Evolutionary conservation across 371 early-diverging fungal species (phyloP), one percentile per base, ranked within the genome.

Genomic region (Massospora cicadina): DNA sequence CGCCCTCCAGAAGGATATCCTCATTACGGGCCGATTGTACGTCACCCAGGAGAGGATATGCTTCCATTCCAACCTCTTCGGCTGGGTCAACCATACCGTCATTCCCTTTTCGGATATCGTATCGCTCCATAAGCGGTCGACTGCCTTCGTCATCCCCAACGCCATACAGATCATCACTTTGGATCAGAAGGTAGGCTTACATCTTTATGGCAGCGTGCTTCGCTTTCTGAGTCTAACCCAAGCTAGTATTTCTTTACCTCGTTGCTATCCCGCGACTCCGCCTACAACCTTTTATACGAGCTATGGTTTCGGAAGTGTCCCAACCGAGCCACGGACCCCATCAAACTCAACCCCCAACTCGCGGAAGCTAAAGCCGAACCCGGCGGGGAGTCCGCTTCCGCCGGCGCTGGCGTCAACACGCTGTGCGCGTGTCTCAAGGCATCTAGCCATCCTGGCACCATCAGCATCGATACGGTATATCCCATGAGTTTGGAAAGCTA

Each of bases 61-160:
- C 72, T 96, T 96, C 70, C 83, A 95, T 70, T 89, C 95, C 64
- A 94, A 91, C 70, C 93, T 95, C 63, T 88, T 95, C 73, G 94
- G 97, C n/a, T 95, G 93, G 86, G 83, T 95, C 33, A 94, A 89
- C 26, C 86, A 86, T 67, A 68, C 94, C 58, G 86, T 90, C 0
- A 86, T 95, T 61, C 81, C 84, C 1, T 84, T 92, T 67, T 77
- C 80, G 30, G 89, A 92, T 68, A 84, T 96, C 32, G 81, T 85
- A 30, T 75, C 82, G 0, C 88, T 96, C 58, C 89, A 88, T 54
- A 87, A 88, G 67, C 75, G 79, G 43, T 75, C 82, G 69, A 88
- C 85, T 1, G 93, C 87, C 53, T 82, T 81, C 58, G 84, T 88
- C 67, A 87, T 91, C 62, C 92, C 92, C 32, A 91, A 89, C 69